phyloP scores from a whole-genome alignment of 495 filamentous ascomycete genomes.

The Trichocladium antarcticum region DNA sequence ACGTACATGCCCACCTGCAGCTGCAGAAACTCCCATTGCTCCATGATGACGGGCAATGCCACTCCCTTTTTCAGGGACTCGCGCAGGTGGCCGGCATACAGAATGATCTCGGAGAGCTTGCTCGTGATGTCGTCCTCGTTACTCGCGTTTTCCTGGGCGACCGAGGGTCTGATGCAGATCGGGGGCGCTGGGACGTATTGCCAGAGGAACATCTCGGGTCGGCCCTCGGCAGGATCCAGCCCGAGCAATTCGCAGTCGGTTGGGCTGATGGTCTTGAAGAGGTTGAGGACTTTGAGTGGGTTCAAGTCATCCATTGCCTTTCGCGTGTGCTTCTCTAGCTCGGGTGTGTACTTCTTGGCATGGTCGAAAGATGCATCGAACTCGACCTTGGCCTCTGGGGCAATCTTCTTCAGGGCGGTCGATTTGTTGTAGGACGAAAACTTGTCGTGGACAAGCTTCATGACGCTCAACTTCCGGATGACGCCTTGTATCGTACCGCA shows the following conservation, averaged over 20 bases:
- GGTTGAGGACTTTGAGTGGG: constrained; percentile 72
- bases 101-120: constrained; percentile 86
- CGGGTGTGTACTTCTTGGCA: constrained; percentile 58
- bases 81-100: constrained; percentile 73
- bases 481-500: constrained; percentile 76
- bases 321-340: constrained; percentile 80
- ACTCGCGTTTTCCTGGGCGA: constrained; percentile 77
- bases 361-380: constrained; percentile 78
- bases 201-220: constrained; percentile 97
- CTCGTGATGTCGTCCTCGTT: constrained; percentile 95
- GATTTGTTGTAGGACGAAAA: constrained; percentile 79
- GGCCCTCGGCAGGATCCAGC: constrained; percentile 71
- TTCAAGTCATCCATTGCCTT: constrained; percentile 93
- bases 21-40: constrained; percentile 96
- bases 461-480: constrained; percentile 73
- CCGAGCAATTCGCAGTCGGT: constrained; percentile 85
- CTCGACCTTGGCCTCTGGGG: constrained; percentile 62
- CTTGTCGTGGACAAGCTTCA: constrained; percentile 91
- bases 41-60: constrained; percentile 81
- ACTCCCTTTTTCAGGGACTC: constrained; percentile 69
- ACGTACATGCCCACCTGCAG: constrained; percentile 94
- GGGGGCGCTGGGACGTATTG: constrained; percentile 90
- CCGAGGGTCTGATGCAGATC: constrained; percentile 85
- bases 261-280: constrained; percentile 79
- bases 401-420: constrained; percentile 68